phyloP scores from a whole-genome alignment of 495 filamentous ascomycete species.

The Neurospora cerealis region DNA sequence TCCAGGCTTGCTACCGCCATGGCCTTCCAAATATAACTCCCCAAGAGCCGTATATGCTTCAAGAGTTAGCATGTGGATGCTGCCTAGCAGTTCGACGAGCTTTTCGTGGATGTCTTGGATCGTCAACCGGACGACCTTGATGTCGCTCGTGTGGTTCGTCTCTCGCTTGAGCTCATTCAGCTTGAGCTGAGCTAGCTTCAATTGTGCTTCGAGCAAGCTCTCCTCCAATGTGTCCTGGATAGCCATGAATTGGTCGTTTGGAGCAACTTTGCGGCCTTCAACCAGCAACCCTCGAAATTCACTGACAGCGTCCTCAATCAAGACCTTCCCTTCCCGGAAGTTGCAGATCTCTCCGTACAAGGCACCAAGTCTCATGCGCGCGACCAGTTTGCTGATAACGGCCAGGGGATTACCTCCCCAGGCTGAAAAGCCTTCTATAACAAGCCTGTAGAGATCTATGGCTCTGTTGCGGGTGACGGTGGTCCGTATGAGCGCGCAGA shows the following conservation, averaged over 20 bases:
- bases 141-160: neutral
- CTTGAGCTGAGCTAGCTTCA: neutral
- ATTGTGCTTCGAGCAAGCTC: neutral
- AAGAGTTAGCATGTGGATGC: neutral
- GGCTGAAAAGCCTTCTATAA: neutral
- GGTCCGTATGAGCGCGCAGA: neutral
- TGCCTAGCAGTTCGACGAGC: neutral
- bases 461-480: neutral
- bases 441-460: neutral
- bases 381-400: neutral
- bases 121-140: neutral
- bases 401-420: neutral
- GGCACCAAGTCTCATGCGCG: neutral
- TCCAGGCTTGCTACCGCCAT: neutral
- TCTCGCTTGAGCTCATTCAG: neutral
- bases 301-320: neutral
- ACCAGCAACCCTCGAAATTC: neutral
- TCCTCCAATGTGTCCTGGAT: neutral
- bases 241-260: too few relatives aligned
- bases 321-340: neutral
- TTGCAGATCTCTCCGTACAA: neutral
- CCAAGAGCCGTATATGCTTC: neutral
- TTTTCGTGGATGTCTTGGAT: neutral
- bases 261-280: neutral
- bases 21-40: neutral